Evolutionary conservation across 139 green algal genomes (phyloP), one percentile per base, ranked within the genome.

Genomic region (Eudorina sp.): DNA sequence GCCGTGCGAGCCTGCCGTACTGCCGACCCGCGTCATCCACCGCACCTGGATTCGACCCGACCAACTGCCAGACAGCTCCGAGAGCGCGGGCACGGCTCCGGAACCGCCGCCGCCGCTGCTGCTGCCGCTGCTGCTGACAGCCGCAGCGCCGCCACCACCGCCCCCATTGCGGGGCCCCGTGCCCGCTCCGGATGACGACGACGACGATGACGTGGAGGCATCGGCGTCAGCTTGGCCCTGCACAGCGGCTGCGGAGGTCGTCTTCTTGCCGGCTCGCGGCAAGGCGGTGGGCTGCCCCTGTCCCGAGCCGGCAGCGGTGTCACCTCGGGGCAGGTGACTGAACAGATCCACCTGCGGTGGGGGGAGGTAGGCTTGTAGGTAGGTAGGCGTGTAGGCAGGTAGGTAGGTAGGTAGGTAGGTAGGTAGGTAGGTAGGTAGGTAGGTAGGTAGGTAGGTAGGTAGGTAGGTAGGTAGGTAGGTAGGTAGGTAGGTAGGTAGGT

Each of bases 21-120:
- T n/a, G n/a, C n/a, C n/a, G n/a, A n/a, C n/a, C n/a, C n/a, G n/a
- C n/a, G n/a, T n/a, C n/a, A n/a, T n/a, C n/a, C n/a, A 69, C 58
- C 23, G 31, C 23, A 94, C 94, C 91, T 98, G 91, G 7, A 97
- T 85, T 70, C 64, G 90, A 11, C 96, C 96, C 38, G 85, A 93
- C 96, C 96, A 99, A 38, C 80, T 84, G 18, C 96, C 95, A 34
- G 87, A 84, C 31, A 97, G 84, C n/a, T 97, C 96, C 85, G 97
- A 95, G 60, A 98, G 89, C 3, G 90, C 92, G 19, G 94, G 94
- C 68, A 97, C 84, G 23, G 48, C 78, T 3, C 29, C 11, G 53
- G 19, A 43, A 36, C 31, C 36, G 89, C 74, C 53, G 19, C 78
- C 45, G 38, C 80, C 43, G 68, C 21, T 45, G 31, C 66, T 36